These are phyloP conservation scores for Kluyveromyces marxianus DNA, from an alignment of 1,139 yeast species.

Conservation along the genomic window DNA sequence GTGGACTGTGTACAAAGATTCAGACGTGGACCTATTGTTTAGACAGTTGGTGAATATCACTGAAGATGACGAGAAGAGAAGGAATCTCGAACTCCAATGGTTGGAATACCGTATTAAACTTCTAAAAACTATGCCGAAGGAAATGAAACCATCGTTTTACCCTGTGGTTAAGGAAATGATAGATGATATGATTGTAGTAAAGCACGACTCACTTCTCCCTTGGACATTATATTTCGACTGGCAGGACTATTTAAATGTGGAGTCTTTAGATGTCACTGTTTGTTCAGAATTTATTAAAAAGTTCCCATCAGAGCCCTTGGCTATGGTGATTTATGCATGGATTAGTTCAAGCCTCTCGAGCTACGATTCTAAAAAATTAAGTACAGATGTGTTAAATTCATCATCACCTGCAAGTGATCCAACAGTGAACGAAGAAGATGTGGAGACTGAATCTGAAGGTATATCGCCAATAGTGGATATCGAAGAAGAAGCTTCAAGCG, in stretches of 20 bases:
- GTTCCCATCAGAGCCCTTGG: slow-evolving; percentile 59
- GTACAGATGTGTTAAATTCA: slow-evolving; percentile 13
- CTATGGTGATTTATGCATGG: slow-evolving; percentile 54
- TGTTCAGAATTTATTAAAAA: slow-evolving; percentile 44
- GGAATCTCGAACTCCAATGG: slow-evolving; percentile 51
- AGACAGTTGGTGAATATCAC: slow-evolving; percentile 50
- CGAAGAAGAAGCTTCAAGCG: slow-evolving; percentile 17
- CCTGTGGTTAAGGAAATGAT: slow-evolving; percentile 47
- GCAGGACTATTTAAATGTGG: slow-evolving; percentile 49
- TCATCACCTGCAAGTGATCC: background rate
- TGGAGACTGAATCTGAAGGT: slow-evolving; percentile 21
- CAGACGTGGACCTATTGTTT: slow-evolving; percentile 49
- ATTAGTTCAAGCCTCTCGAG: slow-evolving; percentile 57
- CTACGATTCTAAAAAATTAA: slow-evolving; percentile 27
- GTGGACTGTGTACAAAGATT: slow-evolving; percentile 43
- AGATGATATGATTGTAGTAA: slow-evolving; percentile 67
- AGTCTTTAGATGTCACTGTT: slow-evolving; percentile 42
- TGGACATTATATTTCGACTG: slow-evolving; percentile 79
- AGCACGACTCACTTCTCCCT: slow-evolving; percentile 52
- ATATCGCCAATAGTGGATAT: slow-evolving; percentile 23
- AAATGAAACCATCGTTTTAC: slow-evolving; percentile 38
- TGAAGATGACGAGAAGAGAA: slow-evolving; percentile 55
- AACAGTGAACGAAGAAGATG: slow-evolving; percentile 8
- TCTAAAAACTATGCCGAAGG: slow-evolving; percentile 40
- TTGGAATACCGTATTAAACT: slow-evolving; percentile 51